phyloP scores from a whole-genome alignment of 495 filamentous ascomycete genomes.

The Neurospora sp. region DNA sequence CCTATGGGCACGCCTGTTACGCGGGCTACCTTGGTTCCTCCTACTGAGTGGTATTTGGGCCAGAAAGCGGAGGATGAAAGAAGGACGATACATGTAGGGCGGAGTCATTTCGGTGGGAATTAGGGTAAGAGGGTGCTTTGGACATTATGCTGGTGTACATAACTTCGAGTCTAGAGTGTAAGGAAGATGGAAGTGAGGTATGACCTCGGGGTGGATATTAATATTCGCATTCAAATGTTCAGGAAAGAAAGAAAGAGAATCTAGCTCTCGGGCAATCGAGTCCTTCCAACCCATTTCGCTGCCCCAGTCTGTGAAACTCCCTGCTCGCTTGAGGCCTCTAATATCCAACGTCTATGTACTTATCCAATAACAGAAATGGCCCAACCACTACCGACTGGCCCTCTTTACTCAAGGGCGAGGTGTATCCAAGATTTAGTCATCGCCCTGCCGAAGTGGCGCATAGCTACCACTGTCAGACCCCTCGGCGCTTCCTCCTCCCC shows the following conservation, averaged over 20 bases:
- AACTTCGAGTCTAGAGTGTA: neutral
- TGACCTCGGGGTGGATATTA: neutral
- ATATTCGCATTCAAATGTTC: neutral
- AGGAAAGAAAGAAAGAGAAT: neutral
- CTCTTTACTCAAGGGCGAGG: neutral
- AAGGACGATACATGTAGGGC: neutral
- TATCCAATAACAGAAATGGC: neutral
- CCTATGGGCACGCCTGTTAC: neutral
- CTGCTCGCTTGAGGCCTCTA: neutral
- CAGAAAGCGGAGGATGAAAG: neutral
- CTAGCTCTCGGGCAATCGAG: neutral
- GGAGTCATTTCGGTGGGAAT: neutral
- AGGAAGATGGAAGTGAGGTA: neutral
- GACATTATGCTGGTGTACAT: neutral
- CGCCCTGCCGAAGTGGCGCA: conserved; percentile 31
- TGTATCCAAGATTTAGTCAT: conserved; percentile 19
- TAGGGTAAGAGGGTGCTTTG: neutral
- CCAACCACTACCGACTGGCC: neutral
- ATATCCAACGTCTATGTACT: neutral
- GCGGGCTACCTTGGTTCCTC: neutral
- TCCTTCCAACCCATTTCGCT: neutral
- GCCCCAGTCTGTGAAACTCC: neutral
- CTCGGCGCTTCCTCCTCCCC: conserved; percentile 10
- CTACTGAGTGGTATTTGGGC: neutral
- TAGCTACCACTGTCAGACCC: conserved; percentile 27